These are phyloP conservation scores for Annulohypoxylon stygium DNA, from an alignment of 495 filamentous ascomycete species.

Conservation along the genomic window DNA sequence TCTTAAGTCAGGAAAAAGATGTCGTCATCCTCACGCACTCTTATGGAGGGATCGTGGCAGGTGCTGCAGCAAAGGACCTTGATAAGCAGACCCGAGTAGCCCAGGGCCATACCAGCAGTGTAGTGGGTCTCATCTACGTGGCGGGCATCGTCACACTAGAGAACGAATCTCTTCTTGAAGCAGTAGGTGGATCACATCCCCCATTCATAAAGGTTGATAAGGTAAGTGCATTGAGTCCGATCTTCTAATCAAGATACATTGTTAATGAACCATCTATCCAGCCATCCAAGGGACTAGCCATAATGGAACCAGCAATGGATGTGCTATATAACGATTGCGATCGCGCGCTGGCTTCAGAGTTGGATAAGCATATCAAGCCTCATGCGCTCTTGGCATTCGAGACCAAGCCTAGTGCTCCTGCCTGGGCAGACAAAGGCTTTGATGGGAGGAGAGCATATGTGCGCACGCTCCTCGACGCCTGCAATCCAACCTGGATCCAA, in stretches of 20 bases:
- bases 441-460: constrained; percentile 17
- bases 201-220: not conserved
- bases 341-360: not conserved
- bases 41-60: constrained; percentile 8
- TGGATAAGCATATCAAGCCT: not conserved
- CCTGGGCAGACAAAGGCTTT: constrained; percentile 12
- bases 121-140: constrained; percentile 5
- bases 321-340: constrained; percentile 20
- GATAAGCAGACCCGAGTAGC: constrained; percentile 10
- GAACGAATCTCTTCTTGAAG: not conserved
- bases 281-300: not conserved
- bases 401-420: constrained; percentile 16
- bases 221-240: too few species aligned
- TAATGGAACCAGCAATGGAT: constrained; percentile 12
- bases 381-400: constrained; percentile 6
- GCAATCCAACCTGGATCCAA: not conserved
- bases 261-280: too few species aligned
- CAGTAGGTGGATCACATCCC: not conserved
- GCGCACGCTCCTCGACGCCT: not conserved
- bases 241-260: too few species aligned
- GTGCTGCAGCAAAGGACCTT: constrained; percentile 19
- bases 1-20: not conserved
- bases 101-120: not conserved
- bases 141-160: not conserved
- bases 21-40: constrained; percentile 17